Evolutionary conservation across 2,329 filamentous ascomycete species (phyloP).

Genomic region (Phialocephala sp.): DNA sequence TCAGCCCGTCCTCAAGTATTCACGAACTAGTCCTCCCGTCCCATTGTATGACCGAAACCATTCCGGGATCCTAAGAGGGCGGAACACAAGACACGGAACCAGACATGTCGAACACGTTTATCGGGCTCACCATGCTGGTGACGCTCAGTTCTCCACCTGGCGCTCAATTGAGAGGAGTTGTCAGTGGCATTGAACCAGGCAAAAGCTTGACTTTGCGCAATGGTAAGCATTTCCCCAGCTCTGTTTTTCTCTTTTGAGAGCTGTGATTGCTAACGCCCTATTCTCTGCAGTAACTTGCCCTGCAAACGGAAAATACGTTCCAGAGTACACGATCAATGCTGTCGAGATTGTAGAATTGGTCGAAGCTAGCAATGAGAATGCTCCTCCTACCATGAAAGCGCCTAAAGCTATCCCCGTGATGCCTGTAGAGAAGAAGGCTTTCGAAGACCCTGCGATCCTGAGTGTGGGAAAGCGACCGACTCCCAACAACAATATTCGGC

Average conservation of each 20-base stretch:
- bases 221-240: conserved; percentile 34
- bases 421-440: conserved; percentile 27
- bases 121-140: conserved; percentile 46
- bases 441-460: conserved; percentile 45
- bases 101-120: conserved; percentile 43
- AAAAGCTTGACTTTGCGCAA: conserved; percentile 44
- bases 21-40: conserved; percentile 1
- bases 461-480: conserved; percentile 46
- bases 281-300: conserved; percentile 38
- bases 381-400: conserved; percentile 15
- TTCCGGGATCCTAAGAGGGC: conserved; percentile 17
- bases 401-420: conserved; percentile 19
- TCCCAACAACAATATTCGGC: conserved; percentile 16
- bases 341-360: conserved; percentile 42
- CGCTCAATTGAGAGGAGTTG: conserved; percentile 43
- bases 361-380: conserved; percentile 41
- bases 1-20: background rate
- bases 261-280: conserved; percentile 12
- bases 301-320: conserved; percentile 40
- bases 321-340: conserved; percentile 43
- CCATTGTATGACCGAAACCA: conserved; percentile 11
- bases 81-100: conserved; percentile 24
- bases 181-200: conserved; percentile 43
- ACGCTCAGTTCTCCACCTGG: conserved; percentile 42
- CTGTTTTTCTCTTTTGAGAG: background rate